Evolutionary conservation across 2,329 filamentous ascomycete genomes (phyloP), one percentile per base, ranked within the genome.

Genomic region (Colletotrichum eleusines): DNA sequence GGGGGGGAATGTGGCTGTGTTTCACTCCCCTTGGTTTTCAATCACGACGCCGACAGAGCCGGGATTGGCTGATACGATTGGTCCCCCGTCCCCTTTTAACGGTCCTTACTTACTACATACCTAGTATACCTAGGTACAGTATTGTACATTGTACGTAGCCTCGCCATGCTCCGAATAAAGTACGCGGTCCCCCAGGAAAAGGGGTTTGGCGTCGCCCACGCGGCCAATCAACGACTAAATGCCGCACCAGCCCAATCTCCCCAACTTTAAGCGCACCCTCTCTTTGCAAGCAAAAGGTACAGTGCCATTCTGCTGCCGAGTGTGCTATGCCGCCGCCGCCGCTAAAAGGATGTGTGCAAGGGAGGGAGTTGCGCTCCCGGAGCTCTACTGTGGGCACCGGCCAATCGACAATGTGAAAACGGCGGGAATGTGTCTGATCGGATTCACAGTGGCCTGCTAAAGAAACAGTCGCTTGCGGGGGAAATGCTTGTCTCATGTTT

Each of bases 401-500:
- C 58, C 42, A 61, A 8, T 33, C 20, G 44, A 20, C 12, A 28
- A 35, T 35, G 58, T 38, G 42, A 42, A 1, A 50, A 40, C 28
- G 2, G 8, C 35, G 40, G 60, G 40, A 64, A 63, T 66, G 46
- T n/a, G 14, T n/a, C 42, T 7, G 42, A 44, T 44, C 42, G 35
- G n/a, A n/a, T 54, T 23, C 28, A 35, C 23, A 54, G 9, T 54
- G 51, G 57, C 23, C 68, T 71, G 63, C 68, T 64, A 53, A n/a
- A 61, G 42, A 57, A 46, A 44, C 42, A 28, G 35, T 33, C 20
- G 18, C 57, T 71, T 63, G 68, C 68, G 68, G 68, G 68, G 68
- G 64, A 68, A 71, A 71, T 71, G 64, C 68, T 68, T 63, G 68
- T 71, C 63, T 62, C 23, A 35, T 71, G 68, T 71, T 71, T 71